A percentile compares a stretch with the other conserved stretches of the same genome.
Conservation (phyloP, 2,329 filamentous ascomycete species). For the Leptosphaerulina australis region DNA sequence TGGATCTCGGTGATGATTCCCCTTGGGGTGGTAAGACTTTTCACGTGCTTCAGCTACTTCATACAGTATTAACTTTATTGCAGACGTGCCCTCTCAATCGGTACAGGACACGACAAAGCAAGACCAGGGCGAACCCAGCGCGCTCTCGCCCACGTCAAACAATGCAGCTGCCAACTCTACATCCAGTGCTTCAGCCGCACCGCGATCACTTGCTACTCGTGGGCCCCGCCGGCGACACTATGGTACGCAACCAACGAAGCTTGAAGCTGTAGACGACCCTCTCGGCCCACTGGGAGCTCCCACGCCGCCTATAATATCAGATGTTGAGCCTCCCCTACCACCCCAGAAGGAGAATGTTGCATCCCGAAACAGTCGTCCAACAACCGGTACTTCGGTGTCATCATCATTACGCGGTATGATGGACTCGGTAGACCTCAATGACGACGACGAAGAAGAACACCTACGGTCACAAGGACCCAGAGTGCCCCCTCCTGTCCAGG, state of each 20-base stretch:
- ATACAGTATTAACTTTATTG: constrained; percentile 22
- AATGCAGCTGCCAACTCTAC: constrained; percentile 35
- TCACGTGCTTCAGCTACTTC: neutral
- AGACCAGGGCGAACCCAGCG: constrained; percentile 45
- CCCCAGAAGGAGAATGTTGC: constrained; percentile 67
- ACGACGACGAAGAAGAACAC: constrained; percentile 60
- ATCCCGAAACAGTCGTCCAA: constrained; percentile 52
- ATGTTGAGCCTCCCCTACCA: constrained; percentile 71
- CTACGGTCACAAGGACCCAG: constrained; percentile 60
- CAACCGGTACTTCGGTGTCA: constrained; percentile 60
- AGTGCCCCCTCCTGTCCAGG: constrained; percentile 68
- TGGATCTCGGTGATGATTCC: constrained; percentile 53
- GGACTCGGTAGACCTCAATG: constrained; percentile 74
- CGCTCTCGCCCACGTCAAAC: constrained; percentile 20
- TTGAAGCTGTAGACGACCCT: constrained; percentile 77
- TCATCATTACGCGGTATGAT: constrained; percentile 57
- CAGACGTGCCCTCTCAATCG: constrained; percentile 57
- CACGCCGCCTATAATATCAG: constrained; percentile 56
- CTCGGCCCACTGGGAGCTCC: constrained; percentile 77
- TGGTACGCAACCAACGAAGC: constrained; percentile 75
- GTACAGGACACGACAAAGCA: constrained; percentile 36
- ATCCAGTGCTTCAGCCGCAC: constrained; percentile 49
- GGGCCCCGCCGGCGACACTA: constrained; percentile 63
- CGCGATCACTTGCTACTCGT: constrained; percentile 56
- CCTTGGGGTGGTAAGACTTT: constrained; percentile 50